Conservation (phyloP, 2,329 filamentous ascomycete species). For the Trichophyton equinum region DNA sequence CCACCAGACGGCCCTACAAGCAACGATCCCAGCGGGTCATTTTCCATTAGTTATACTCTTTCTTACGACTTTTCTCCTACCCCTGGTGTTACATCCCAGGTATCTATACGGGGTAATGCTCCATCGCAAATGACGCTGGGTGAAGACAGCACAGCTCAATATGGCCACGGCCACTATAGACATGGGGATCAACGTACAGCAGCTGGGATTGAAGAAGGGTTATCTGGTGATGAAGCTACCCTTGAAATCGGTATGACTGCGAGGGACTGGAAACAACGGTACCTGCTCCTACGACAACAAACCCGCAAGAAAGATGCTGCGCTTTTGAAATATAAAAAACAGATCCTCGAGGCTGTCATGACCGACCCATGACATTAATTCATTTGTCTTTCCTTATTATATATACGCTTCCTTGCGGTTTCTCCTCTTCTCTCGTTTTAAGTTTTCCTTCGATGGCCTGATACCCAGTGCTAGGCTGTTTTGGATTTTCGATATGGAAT, state of each 20-base stretch:
- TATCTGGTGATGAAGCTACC: constrained; percentile 18
- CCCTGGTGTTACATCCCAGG: background rate
- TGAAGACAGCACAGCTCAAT: background rate
- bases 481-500: background rate
- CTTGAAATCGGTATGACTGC: constrained; percentile 19
- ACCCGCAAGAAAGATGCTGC: constrained; percentile 29
- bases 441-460: background rate
- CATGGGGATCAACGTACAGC: background rate
- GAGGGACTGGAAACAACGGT: constrained; percentile 29
- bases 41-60: constrained; percentile 1
- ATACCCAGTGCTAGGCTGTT: background rate
- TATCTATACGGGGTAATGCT: background rate
- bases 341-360: constrained; percentile 34
- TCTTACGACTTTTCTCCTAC: constrained; percentile 6
- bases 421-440: background rate
- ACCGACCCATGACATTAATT: constrained; percentile 5
- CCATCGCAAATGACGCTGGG: background rate
- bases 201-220: background rate
- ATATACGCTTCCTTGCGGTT: background rate
- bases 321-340: constrained; percentile 30
- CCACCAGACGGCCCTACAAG: background rate
- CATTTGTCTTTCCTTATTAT: background rate
- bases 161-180: background rate
- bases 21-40: background rate
- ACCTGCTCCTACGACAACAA: constrained; percentile 26